Base-by-base conservation (phyloP, 495 filamentous ascomycete genomes). In the Neurospora sublineolata region DNA sequence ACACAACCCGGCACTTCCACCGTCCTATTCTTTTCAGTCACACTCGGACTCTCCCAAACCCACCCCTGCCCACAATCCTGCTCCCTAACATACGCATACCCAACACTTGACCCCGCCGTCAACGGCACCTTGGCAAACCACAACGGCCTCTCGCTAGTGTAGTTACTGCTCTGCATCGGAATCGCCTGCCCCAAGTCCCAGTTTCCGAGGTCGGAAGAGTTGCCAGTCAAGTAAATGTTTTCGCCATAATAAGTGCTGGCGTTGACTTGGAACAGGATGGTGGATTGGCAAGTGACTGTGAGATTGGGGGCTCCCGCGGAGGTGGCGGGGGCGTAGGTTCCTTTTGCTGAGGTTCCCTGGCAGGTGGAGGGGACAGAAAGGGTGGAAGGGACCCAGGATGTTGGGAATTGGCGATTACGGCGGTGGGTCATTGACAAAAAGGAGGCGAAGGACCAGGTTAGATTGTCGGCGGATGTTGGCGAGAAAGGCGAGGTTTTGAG, bases 401-500 rank as follows among this genome's bases (percentile, higher is more conserved):
- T 74, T 0, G 89, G 89, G 9, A 87, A 79, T 7, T 84, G 72
- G 64, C 82, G 78, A 16, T 73, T 70, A 41, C 80, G 77, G 27
- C 81, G 77, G n/a, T 80, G 82, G 20, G 84, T 82, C 70, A 86
- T 87, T 9, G 86, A 86, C 38, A 89, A 71, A 76, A 90, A 89
- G 6, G 87, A 80, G 2, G 86, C 87, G 72, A 86, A 90, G 14
- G 86, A 90, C 89, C 89, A 92, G 7, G 89, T 91, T n/a, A 91
- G 79, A 73, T 89, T 83, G 3, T 79, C 77, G 8, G 89, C 89
- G 0, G 87, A 89, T 7, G 86, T 76, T 1, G 83, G 84, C 0
- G 76, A 71, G 44, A 87, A 87, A 69, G 80, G 80, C 4, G 68
- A n/a, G 16, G 77, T 72, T 68, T 83, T 84, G 76, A 84, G 79